Conservation (phyloP, 805 yeast species). For the Candida fluviatilis region DNA sequence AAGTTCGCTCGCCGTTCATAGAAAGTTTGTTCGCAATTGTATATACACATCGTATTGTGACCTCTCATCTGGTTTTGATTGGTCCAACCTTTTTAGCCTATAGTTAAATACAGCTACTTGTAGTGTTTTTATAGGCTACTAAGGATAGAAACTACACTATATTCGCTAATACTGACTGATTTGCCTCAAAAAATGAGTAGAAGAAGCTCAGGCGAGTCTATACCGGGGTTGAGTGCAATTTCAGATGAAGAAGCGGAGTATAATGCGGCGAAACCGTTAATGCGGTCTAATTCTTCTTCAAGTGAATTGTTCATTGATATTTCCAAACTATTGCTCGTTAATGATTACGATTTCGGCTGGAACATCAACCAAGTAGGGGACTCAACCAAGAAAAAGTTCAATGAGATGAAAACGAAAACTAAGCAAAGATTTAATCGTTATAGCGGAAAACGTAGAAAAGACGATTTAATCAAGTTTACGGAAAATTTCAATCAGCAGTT, state of each 20-base stretch:
- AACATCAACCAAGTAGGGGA: constrained; percentile 33
- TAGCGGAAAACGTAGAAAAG: constrained; percentile 15
- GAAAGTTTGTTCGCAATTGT: no score
- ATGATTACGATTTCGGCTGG: constrained; percentile 42
- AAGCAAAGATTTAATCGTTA: constrained; percentile 26
- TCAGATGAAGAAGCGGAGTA: constrained; percentile 1
- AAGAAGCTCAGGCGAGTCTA: not conserved
- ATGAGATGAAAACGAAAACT: constrained; percentile 33
- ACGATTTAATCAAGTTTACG: constrained; percentile 28
- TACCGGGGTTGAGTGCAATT: not conserved
- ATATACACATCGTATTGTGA: no score
- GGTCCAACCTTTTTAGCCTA: no score
- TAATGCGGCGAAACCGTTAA: constrained; percentile 3
- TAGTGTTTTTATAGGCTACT: no score
- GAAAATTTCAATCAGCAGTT: constrained; percentile 28
- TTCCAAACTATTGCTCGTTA: constrained; percentile 31
- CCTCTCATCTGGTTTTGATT: no score
- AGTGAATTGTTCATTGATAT: constrained; percentile 34
- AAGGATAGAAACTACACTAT: no score
- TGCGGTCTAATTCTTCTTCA: constrained; percentile 20
- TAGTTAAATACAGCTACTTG: no score
- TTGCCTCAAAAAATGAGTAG: no score
- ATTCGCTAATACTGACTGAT: no score
- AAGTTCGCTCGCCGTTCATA: no score
- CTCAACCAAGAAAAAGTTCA: constrained; percentile 31